Base-by-base conservation (phyloP, 2,329 filamentous ascomycete genomes). In the Cladosporium halotolerans region DNA sequence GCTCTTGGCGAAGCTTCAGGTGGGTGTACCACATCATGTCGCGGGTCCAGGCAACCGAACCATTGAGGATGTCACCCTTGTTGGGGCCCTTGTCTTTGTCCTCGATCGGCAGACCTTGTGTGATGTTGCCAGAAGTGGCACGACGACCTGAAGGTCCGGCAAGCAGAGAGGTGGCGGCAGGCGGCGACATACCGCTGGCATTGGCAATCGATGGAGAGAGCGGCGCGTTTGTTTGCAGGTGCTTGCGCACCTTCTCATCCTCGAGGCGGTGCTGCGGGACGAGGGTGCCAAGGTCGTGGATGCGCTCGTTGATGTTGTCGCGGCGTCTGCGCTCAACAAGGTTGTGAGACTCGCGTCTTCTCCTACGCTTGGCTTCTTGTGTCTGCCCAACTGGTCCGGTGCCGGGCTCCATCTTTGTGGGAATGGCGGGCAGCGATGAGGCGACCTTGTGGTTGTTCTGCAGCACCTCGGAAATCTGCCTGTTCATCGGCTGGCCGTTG, bases 61-160 rank as follows among this genome's bases (percentile, higher is more conserved):
- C 92, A 66, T 97, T 97, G 63, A 99, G 84, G 55, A 99, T 97
- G 64, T 99, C 93, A 45, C 93, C 93, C 74, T 99, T 99, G 77
- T 97, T 97, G 5, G 93, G 93, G 0, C 93, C 93, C 68, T 97
- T 97, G 73, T 99, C 93, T 70, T 97, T 97, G 62, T 97, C 93
- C 64, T 99, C 93, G 34, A 95, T 81, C 0, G 93, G 92, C 31
- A 97, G 79, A 11, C 91, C 90, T 59, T 92, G 92, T 5, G 90
- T 96, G 64, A 96, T 96, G 67, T 88, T 95, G 36, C 85, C 83
- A 32, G 86, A 82, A 9, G 64, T 62, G 31, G 90, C 90, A 58
- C 91, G 84, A 59, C 90, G 82, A 39, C 89, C 90, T 59, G 85
- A 88, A 19, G 88, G 88, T 13, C 89, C 90, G 48, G 90, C 91